Evolutionary conservation across 768 basidiomycete genomes (phyloP), one percentile per base, ranked within the genome.

Genomic region (Leccinum obscurum): DNA sequence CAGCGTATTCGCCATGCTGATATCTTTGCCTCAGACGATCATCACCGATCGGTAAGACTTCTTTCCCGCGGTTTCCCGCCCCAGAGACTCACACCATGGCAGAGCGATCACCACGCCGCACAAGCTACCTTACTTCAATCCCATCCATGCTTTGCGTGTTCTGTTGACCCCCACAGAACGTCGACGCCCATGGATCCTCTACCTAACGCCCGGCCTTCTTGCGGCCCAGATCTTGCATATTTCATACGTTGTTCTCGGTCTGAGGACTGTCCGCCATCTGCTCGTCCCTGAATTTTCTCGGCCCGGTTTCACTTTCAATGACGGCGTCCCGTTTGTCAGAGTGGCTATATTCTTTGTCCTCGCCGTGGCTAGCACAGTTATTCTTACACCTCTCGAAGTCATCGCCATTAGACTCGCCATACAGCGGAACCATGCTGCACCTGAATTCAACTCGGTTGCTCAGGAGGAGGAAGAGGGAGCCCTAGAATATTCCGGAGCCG

Each of bases 41-140:
- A 73, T 95, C 53, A 89, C 90, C 1, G 89, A 90, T 70, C 80
- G 91, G 92, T 90, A 72, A 50, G 83, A 52, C 15, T 22, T 53
- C 49, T 41, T 55, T 44, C 22, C 13, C 3, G 24, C 9, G 14
- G 10, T 13, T 28, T 37, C 15, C 34, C 48, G 15, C 17, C 13
- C 35, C 46, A 48, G 28, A 34, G 9, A 56, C 54, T 61, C 20
- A 58, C 52, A 15, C 51, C 26, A 59, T 52, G 55, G 22, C 63
- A 94, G 92, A 46, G 82, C 93, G 2, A 89, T 94, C 62, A 92
- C 89, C 1, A 94, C 93, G 1, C 92, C 92, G 0, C 85, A 90
- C 73, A 86, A 81, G 69, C 77, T 95, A 35, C 82, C 87, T 3
- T 92, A 83, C 68, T 80, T 88, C 67, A 76, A 81, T 35, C 77